Conservation (phyloP, 495 filamentous ascomycete species). For the Talaromyces thailandensis region DNA sequence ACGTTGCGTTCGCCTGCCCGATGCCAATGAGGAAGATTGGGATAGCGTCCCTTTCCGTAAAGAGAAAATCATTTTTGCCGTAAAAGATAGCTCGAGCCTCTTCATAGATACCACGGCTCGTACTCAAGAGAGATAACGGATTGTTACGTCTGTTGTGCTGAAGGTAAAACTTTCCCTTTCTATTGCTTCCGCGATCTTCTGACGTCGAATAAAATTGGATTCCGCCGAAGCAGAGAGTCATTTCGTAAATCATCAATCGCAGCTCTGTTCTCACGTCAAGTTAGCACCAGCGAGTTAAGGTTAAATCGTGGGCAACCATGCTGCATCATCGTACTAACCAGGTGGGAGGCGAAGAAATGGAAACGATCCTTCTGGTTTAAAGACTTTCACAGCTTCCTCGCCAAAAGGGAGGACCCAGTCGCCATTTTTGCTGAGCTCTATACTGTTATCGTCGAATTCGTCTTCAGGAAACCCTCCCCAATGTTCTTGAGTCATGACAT, state of each 20-base stretch:
- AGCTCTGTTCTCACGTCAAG: background rate
- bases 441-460: background rate
- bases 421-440: background rate
- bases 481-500: background rate
- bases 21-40: constrained; percentile 3
- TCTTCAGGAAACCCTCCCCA: background rate
- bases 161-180: background rate
- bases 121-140: background rate
- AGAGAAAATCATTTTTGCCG: background rate
- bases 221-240: background rate
- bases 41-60: background rate
- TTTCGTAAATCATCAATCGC: background rate
- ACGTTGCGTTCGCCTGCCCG: background rate
- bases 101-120: background rate
- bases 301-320: background rate
- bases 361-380: background rate
- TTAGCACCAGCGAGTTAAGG: background rate
- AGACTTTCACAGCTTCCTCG: background rate
- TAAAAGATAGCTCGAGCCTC: background rate
- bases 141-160: background rate
- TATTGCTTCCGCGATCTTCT: background rate
- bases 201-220: background rate
- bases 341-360: background rate
- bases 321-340: background rate
- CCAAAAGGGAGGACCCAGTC: background rate